phyloP scores from a whole-genome alignment of 2,329 filamentous ascomycete species.

The Sphaerulina populicola region DNA sequence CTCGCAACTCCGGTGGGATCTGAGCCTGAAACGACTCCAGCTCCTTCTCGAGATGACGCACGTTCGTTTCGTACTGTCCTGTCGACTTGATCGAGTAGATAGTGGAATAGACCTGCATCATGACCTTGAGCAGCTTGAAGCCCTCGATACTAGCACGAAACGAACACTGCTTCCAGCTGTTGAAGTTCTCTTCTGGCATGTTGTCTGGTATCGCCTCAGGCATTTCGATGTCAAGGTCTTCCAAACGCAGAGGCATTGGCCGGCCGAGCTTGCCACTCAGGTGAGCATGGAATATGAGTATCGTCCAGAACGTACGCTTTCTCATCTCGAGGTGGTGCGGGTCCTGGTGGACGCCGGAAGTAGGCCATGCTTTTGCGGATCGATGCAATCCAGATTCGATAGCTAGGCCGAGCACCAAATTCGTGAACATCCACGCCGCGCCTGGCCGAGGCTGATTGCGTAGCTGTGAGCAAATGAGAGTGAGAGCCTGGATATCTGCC shows the following conservation, averaged over 20 bases:
- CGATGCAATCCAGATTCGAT: conserved; percentile 70
- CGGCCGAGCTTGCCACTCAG: conserved; percentile 67
- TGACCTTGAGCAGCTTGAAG: conserved; percentile 57
- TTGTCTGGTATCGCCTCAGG: conserved; percentile 65
- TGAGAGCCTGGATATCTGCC: conserved; percentile 62
- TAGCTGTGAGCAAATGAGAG: conserved; percentile 62
- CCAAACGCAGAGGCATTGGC: conserved; percentile 63
- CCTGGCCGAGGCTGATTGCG: conserved; percentile 73
- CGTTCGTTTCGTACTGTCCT: conserved; percentile 50
- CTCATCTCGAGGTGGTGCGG: conserved; percentile 65
- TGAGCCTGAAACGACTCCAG: conserved; percentile 55
- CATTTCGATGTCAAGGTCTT: conserved; percentile 72
- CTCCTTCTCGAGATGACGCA: conserved; percentile 58
- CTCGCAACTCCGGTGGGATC: conserved; percentile 54
- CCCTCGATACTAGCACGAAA: conserved; percentile 59
- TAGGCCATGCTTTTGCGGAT: conserved; percentile 53
- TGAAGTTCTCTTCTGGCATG: conserved; percentile 51
- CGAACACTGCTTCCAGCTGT: conserved; percentile 49
- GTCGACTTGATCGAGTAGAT: conserved; percentile 62
- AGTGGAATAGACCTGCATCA: conserved; percentile 65
- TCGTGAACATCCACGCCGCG: conserved; percentile 60
- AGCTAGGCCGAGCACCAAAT: conserved; percentile 57
- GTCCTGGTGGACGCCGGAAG: conserved; percentile 44
- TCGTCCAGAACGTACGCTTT: conserved; percentile 69
- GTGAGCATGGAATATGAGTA: conserved; percentile 58